Base-by-base conservation (phyloP, 805 yeast genomes). In the Tetrapisispora fleetii region DNA sequence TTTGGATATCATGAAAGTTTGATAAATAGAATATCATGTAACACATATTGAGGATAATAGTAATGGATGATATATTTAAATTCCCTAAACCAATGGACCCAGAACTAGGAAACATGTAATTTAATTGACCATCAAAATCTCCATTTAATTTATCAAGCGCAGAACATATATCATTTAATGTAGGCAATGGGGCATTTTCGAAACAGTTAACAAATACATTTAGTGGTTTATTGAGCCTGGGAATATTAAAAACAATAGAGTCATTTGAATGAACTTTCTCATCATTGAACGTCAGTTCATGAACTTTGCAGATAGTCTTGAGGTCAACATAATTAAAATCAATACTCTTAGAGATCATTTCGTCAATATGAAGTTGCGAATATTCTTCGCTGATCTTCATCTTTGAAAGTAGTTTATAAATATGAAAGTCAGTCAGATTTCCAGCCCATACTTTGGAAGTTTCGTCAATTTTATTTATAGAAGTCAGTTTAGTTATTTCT, bases 401-500 rank as follows among this genome's bases (percentile, higher is more conserved):
- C 6, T 35, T 18, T n/a, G 46, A 36, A 8, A 43, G 19, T 24
- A 46, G 47, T 57, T 62, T 48, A 36, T 62, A 59, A 4, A 64
- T 65, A 51, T 80, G 81, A 59, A 72, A 79, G 62, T 90, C 96
- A 54, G 85, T 79, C 1, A 80, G 69, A 59, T 90, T 91, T 2
- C 98, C 98, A 46, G 83, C 73, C 90, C 91, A 90, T 6, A 89
- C 76, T 44, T 77, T 71, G 8, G 64, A 49, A 3, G 54, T 41
- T 10, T 61, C 52, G 16, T 62, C 59, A 1, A 86, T 68, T 13
- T 71, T 75, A 0, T 93, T 77, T 0, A 95, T 95, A 10, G 86
- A 73, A 1, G 95, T 83, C 90, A 90, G 84, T 59, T 78, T 79
- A 1, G 88, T 72, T 46, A 88, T 83, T 63, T 90, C 96, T n/a